phyloP scores from a whole-genome alignment of 768 basidiomycete genomes.

The Tricholoma matsutake region DNA sequence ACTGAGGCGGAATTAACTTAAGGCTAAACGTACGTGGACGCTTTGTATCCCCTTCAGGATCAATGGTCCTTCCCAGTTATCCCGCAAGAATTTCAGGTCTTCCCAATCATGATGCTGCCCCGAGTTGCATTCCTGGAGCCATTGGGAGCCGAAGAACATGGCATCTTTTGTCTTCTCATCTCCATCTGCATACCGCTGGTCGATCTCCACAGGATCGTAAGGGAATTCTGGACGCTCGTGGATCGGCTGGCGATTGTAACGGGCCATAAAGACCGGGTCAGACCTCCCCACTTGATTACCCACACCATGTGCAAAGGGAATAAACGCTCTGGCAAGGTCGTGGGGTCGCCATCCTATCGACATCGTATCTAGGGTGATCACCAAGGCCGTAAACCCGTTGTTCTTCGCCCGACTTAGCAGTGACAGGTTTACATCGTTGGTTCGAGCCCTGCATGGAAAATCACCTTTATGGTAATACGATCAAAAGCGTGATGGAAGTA shows the following conservation, averaged over 20 bases:
- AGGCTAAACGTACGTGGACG: slow-evolving; percentile 41
- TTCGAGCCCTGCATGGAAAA: slow-evolving; percentile 48
- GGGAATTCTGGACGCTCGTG: slow-evolving; percentile 50
- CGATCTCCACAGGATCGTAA: slow-evolving; percentile 48
- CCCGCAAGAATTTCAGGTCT: slow-evolving; percentile 61
- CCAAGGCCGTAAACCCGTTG: slow-evolving; percentile 63
- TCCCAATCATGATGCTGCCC: slow-evolving; percentile 69
- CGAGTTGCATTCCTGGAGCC: slow-evolving; percentile 61
- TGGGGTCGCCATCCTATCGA: slow-evolving; percentile 73
- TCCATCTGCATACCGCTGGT: slow-evolving; percentile 40
- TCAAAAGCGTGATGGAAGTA: slow-evolving; percentile 21
- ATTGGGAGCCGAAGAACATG: slow-evolving; percentile 52
- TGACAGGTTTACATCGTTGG: slow-evolving; percentile 59
- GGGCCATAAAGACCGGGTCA: slow-evolving; percentile 78
- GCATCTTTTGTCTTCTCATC: slow-evolving; percentile 42
- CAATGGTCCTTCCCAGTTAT: slow-evolving; percentile 77
- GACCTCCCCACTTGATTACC: slow-evolving; percentile 66
- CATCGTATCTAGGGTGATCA: slow-evolving; percentile 81
- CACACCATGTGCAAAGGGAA: slow-evolving; percentile 65
- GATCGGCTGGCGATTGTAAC: slow-evolving; percentile 44
- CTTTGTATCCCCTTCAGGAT: slow-evolving; percentile 77
- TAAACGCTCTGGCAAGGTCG: slow-evolving; percentile 61
- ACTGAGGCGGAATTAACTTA: background rate
- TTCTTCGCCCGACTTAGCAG: slow-evolving; percentile 63
- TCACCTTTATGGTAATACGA: background rate